Conservation (phyloP, 192 early-diverging fungal species). For the Chytriomyces confervae region DNA sequence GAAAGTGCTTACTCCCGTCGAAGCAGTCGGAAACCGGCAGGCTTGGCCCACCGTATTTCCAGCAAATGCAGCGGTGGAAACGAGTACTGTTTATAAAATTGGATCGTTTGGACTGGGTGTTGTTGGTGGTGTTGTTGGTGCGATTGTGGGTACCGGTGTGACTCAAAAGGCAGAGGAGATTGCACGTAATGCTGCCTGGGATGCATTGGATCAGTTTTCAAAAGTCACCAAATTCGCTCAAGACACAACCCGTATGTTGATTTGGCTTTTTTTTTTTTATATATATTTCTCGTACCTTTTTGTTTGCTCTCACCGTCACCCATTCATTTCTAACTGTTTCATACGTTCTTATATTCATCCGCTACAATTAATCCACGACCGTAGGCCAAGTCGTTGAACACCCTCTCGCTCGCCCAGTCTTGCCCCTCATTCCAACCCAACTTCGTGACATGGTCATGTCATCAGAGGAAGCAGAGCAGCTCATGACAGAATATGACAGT, state of each 20-base stretch:
- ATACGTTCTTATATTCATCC: too few relatives aligned
- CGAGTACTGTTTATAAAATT: conserved; percentile 44
- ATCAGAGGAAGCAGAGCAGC: conserved; percentile 52
- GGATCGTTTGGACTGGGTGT: conserved; percentile 49
- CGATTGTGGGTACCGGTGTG: conserved; percentile 45
- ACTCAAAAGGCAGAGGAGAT: conserved; percentile 53
- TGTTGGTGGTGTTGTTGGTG: conserved; percentile 36
- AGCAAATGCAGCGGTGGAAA: background rate
- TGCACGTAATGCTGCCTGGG: conserved; percentile 44
- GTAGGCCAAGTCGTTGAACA: conserved; percentile 58
- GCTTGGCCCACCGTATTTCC: conserved; percentile 5
- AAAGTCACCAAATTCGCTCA: conserved; percentile 55
- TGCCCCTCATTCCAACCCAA: conserved; percentile 53
- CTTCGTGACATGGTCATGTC: conserved; percentile 46
- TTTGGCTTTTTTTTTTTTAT: background rate
- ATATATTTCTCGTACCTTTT: background rate
- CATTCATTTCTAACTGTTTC: background rate
- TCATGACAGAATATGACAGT: conserved; percentile 55
- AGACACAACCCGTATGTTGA: conserved; percentile 40
- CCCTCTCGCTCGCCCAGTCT: conserved; percentile 55
- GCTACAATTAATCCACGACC: background rate
- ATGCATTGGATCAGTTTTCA: conserved; percentile 54
- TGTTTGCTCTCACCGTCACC: too few relatives aligned
- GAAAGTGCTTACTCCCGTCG: background rate
- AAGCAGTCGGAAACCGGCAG: background rate